Evolutionary conservation across 2,329 filamentous ascomycete species (phyloP).

Genomic region (Fusarium neocosmosporiellum): DNA sequence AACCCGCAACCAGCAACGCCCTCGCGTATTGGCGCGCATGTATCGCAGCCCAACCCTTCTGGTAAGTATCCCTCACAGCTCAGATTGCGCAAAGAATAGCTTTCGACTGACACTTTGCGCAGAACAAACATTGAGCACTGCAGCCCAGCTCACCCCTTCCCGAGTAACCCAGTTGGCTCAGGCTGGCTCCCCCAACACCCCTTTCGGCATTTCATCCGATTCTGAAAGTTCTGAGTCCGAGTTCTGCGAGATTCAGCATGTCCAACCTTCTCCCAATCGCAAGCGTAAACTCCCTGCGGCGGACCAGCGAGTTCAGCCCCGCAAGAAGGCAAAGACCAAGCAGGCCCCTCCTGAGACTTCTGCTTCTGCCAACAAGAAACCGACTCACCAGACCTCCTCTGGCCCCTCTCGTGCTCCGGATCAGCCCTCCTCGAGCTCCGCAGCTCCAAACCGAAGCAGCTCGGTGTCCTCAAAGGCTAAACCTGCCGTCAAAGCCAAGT

Average conservation of each 20-base stretch:
- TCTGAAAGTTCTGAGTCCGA: slow-evolving; percentile 30
- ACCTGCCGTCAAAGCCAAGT: background rate
- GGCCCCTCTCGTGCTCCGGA: background rate
- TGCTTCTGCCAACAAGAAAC: background rate
- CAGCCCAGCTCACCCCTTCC: slow-evolving; percentile 2
- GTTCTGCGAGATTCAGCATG: slow-evolving; percentile 18
- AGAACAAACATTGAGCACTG: background rate
- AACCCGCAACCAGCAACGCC: background rate
- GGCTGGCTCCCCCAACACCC: slow-evolving; percentile 27
- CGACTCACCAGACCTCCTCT: background rate
- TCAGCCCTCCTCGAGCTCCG: background rate
- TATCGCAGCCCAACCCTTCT: background rate
- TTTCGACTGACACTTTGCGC: background rate
- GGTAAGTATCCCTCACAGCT: background rate
- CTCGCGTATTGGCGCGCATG: background rate
- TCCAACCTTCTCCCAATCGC: slow-evolving; percentile 5
- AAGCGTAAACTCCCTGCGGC: slow-evolving; percentile 24
- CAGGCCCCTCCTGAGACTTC: background rate
- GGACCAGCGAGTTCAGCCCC: slow-evolving; percentile 1
- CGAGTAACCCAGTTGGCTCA: background rate
- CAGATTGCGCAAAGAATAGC: background rate
- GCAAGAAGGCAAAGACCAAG: slow-evolving; percentile 18
- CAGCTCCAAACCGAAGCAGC: background rate
- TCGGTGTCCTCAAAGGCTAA: background rate
- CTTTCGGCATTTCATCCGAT: slow-evolving; percentile 35